Percentiles rank a stretch among this genome's conserved stretches.
Evolutionary conservation across 1,284 basidiomycete species (phyloP).

Genomic region (Hymenochaete sp.): DNA sequence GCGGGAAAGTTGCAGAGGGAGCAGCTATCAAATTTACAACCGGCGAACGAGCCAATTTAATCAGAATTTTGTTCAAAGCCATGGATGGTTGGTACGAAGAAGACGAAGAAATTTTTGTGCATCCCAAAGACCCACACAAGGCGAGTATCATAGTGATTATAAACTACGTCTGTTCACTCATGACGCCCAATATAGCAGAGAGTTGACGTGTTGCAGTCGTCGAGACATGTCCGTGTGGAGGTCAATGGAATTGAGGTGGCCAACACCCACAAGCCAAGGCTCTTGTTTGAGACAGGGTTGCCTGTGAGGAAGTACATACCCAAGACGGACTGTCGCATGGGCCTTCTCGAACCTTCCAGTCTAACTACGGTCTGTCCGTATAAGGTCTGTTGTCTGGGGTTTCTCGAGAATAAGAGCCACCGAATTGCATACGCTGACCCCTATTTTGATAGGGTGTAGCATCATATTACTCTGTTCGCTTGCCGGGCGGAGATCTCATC

Average conservation of each 20-base stretch:
- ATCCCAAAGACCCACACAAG: conserved; percentile 64
- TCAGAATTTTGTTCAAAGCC: conserved; percentile 40
- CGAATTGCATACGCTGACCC: conserved; percentile 5
- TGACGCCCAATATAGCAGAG: conserved; percentile 31
- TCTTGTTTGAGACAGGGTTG: conserved; percentile 52
- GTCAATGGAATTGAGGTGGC: conserved; percentile 54
- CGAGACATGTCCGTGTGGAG: conserved; percentile 51
- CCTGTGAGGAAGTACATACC: conserved; percentile 55
- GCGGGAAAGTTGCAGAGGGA: conserved; percentile 29
- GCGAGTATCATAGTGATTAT: conserved; percentile 27
- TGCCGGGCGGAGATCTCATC: conserved; percentile 62
- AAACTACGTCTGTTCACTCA: conserved; percentile 4
- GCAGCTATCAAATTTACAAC: conserved; percentile 35
- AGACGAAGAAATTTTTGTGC: conserved; percentile 50
- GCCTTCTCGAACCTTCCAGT: conserved; percentile 40
- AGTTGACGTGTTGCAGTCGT: conserved; percentile 50
- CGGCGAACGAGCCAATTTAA: conserved; percentile 38
- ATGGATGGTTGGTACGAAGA: conserved; percentile 64
- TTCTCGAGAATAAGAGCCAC: background rate
- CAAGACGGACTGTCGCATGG: conserved; percentile 43
- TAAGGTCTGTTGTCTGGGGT: conserved; percentile 37
- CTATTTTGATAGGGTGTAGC: conserved; percentile 43
- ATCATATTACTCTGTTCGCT: conserved; percentile 45
- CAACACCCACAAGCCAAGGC: conserved; percentile 42
- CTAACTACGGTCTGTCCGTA: conserved; percentile 49